Conservation (phyloP, 441 rosid genomes). For the Francoa sonchifolia region DNA sequence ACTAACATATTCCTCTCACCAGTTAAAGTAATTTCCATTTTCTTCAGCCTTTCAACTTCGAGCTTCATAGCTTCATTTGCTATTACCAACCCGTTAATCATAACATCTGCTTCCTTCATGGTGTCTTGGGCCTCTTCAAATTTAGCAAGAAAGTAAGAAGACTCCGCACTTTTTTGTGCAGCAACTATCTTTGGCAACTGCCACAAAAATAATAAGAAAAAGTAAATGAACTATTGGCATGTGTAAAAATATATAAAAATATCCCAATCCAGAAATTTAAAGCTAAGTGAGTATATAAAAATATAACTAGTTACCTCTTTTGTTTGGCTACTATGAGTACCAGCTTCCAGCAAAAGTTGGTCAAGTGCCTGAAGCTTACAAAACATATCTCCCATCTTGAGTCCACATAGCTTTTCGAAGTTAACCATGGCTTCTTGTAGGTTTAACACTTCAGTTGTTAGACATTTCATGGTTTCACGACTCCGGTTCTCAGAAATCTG, state of each 20-base stretch:
- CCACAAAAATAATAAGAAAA: constrained; percentile 4
- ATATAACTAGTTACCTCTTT: constrained; percentile 38
- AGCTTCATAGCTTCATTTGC: constrained; percentile 74
- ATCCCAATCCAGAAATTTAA: too few species aligned
- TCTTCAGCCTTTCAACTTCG: constrained; percentile 45
- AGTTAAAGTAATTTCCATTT: constrained; percentile 26
- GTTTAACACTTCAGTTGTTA: constrained; percentile 33
- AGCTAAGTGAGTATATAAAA: too few species aligned
- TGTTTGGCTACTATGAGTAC: constrained; percentile 31
- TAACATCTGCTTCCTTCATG: constrained; percentile 78
- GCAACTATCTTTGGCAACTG: constrained; percentile 67
- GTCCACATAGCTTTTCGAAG: constrained; percentile 43
- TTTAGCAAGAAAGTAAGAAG: constrained; percentile 59
- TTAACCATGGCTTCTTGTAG: constrained; percentile 36
- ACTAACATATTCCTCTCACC: constrained; percentile 46
- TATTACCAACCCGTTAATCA: constrained; percentile 66
- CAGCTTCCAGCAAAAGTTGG: constrained; percentile 30
- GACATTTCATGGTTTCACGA: constrained; percentile 38
- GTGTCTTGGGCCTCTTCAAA: constrained; percentile 87
- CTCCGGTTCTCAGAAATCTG: constrained; percentile 39
- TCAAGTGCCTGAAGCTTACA: constrained; percentile 38
- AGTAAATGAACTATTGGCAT: constrained; percentile 4
- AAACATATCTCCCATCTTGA: constrained; percentile 30
- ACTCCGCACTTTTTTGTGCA: constrained; percentile 52
- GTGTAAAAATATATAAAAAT: not conserved